These are phyloP conservation scores for Cystobasidium tubakii DNA, from an alignment of 768 basidiomycete species.

Conservation along the genomic window DNA sequence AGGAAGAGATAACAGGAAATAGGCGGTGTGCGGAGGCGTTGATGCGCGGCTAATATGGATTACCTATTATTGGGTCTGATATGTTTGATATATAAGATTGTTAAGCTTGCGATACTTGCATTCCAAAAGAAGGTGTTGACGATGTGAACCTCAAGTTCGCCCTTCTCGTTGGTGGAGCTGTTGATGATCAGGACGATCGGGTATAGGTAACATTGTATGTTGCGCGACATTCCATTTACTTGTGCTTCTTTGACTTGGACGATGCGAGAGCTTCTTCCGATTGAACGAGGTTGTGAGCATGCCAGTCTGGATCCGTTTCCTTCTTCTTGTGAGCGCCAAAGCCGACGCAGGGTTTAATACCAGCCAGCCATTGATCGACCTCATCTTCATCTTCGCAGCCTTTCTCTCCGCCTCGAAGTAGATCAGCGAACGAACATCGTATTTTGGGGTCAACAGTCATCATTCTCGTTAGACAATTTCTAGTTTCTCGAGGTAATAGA, in stretches of 20 bases:
- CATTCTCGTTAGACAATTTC: slow-evolving; percentile 86
- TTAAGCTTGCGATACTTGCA: too few relatives aligned
- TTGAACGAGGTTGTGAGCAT: slow-evolving; percentile 35
- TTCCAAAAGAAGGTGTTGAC: too few relatives aligned
- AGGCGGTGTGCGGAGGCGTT: too few relatives aligned
- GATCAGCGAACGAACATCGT: slow-evolving; percentile 84
- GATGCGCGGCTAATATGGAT: too few relatives aligned
- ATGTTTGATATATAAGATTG: too few relatives aligned
- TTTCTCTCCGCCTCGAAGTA: slow-evolving; percentile 63
- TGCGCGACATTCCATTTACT: neutral
- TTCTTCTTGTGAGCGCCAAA: slow-evolving; percentile 14
- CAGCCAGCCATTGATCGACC: slow-evolving; percentile 82
- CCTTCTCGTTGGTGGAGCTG: neutral
- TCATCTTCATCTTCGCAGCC: slow-evolving; percentile 56
- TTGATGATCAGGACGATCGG: neutral
- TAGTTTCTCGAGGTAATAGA: slow-evolving; percentile 83
- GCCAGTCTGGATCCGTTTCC: slow-evolving; percentile 31
- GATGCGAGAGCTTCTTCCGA: slow-evolving; percentile 21
- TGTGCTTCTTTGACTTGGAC: slow-evolving; percentile 23
- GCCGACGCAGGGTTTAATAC: slow-evolving; percentile 59
- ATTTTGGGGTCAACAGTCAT: slow-evolving; percentile 78
- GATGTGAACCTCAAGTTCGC: too few relatives aligned
- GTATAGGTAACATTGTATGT: neutral
- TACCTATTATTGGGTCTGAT: too few relatives aligned
- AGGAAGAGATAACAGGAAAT: too few relatives aligned